A percentile compares a stretch with the other conserved stretches of the same genome.
These are phyloP conservation scores for Gorgonomyces haynaldii DNA, from an alignment of 192 early-diverging fungal genomes.

Conservation along the genomic window DNA sequence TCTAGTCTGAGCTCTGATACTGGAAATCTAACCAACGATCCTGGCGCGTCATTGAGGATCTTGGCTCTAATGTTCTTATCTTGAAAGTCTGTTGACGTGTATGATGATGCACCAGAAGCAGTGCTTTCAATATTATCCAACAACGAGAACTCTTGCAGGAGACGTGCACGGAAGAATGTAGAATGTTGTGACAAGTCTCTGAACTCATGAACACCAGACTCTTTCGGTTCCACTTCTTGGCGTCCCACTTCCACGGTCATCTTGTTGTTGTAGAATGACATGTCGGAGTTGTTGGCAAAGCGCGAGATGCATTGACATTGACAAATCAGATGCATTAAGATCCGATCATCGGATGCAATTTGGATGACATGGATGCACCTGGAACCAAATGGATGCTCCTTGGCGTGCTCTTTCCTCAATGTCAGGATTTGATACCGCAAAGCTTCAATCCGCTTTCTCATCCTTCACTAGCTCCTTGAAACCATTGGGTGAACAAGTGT, in stretches of 20 bases:
- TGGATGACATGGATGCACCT: too few species aligned
- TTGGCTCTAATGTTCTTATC: slow-evolving; percentile 1
- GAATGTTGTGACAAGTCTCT: slow-evolving; percentile 1
- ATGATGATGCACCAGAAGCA: not conserved
- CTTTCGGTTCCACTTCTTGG: too few species aligned
- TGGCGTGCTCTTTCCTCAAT: not conserved
- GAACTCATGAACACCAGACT: too few species aligned
- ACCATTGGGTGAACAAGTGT: slow-evolving; percentile 19
- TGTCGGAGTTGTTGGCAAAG: too few species aligned
- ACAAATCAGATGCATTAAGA: too few species aligned
- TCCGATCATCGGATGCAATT: too few species aligned
- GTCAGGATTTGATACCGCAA: not conserved
- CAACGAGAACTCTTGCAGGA: slow-evolving; percentile 5
- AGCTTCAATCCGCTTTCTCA: slow-evolving; percentile 7
- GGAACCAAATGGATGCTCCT: not conserved
- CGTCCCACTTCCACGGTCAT: too few species aligned
- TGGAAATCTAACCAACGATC: slow-evolving; percentile 1
- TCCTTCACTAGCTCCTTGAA: slow-evolving; percentile 26
- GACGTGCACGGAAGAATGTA: not conserved
- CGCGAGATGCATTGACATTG: too few species aligned
- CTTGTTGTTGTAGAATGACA: too few species aligned
- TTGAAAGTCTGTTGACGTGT: slow-evolving; percentile 2
- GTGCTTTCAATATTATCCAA: not conserved
- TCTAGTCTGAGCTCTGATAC: not conserved
- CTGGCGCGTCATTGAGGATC: not conserved